Evolutionary conservation across 2,329 filamentous ascomycete species (phyloP).

Genomic region (Clonostachys sp.): DNA sequence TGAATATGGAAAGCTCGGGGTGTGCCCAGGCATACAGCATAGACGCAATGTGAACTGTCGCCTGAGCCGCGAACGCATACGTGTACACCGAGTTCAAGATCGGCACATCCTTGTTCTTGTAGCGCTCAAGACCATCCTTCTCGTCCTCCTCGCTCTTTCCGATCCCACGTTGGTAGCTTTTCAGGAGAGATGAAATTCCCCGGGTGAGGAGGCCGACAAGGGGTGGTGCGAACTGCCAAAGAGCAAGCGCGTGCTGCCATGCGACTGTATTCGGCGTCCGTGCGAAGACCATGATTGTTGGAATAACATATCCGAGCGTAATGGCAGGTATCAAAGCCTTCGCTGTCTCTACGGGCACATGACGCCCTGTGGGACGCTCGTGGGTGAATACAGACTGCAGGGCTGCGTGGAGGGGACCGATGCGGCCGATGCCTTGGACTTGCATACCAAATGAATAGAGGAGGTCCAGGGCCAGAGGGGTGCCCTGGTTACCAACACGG

Average conservation of each 20-base stretch:
- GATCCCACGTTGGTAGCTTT: background rate
- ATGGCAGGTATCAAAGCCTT: background rate
- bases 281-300: background rate
- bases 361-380: background rate
- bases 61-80: background rate
- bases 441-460: too few species aligned
- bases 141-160: background rate
- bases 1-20: background rate
- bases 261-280: background rate
- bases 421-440: too few species aligned
- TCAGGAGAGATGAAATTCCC: background rate
- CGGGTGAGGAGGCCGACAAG: background rate
- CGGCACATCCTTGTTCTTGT: background rate
- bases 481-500: too few species aligned
- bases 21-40: background rate
- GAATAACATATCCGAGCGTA: background rate
- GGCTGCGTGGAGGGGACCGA: too few species aligned
- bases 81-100: background rate
- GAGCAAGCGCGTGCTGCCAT: background rate
- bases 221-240: background rate
- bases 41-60: background rate
- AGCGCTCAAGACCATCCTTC: background rate
- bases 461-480: too few species aligned
- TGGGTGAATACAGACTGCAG: too few species aligned
- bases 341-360: background rate